Base-by-base conservation (phyloP, 1,139 yeast species). In the Sugiyamaella neomexicana region DNA sequence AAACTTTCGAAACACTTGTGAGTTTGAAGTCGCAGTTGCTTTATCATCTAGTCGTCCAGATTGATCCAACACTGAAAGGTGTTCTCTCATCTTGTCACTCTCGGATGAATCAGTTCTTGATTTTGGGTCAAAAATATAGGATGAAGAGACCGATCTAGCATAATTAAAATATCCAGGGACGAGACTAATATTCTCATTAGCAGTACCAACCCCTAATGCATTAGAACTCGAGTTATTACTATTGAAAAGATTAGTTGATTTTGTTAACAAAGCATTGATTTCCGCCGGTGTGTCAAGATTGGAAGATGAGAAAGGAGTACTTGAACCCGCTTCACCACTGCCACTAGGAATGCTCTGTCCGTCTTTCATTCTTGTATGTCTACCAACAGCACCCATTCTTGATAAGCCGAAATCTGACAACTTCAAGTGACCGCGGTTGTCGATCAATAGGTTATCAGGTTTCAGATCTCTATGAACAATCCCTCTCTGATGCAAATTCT, bases 401-500 rank as follows among this genome's bases (percentile, higher is more conserved):
- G 96, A 88, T 49, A 95, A 77, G 0, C 99, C 99, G 74, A 95
- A 95, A 72, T 95, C 99, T 0, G 97, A 91, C 59, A 95, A 73
- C 68, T 93, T 95, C 60, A 93, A 72, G 72, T 93, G 99, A 0
- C 99, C 99, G 42, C 77, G 75, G 53, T 81, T 77, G 67, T 91
- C 98, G 61, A 95, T 90, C 62, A 95, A 76, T 37, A 95, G 72
- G 64, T 95, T 95, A 67, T 95, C 99, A 0, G 99, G 99, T 68
- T 95, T 95, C 68, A 89, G 75, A 70, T 95, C 99, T 64, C 97
- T 83, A 71, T 95, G 99, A 56, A 93, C 88, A 47, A 95, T 89
- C 0, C 97, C 97, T 63, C 88, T 80, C 50, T 79, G 75, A 69
- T 95, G 99, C 65, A 95, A 76, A 66, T 90, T 96, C 60, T 86